Evolutionary conservation across 257 asterid species (phyloP).

Genomic region (Leptodermis oblonga): DNA sequence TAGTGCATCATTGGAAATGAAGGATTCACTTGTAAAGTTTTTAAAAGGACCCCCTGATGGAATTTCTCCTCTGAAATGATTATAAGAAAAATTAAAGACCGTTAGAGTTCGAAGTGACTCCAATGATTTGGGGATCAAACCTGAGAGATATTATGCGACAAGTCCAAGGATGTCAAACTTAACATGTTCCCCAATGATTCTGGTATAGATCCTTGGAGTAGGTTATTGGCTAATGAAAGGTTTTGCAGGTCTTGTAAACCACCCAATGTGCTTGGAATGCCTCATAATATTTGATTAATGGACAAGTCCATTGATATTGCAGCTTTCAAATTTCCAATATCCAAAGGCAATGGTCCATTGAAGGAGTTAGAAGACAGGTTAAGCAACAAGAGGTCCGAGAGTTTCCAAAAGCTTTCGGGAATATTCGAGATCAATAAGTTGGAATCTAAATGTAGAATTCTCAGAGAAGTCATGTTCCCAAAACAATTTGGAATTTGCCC

Average conservation of each 20-base stretch:
- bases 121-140: conserved; percentile 25
- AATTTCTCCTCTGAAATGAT: conserved; percentile 23
- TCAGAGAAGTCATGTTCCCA: conserved; percentile 5
- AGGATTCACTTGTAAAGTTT: conserved; percentile 19
- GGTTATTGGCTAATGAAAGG: neutral
- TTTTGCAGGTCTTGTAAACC: neutral
- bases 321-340: conserved; percentile 4
- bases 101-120: conserved; percentile 13
- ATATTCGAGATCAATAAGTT: conserved; percentile 9
- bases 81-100: conserved; percentile 21
- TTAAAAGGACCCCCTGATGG: conserved; percentile 23
- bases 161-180: neutral
- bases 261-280: conserved; percentile 22
- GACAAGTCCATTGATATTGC: conserved; percentile 9
- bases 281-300: neutral
- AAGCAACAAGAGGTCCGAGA: neutral
- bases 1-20: conserved; percentile 19
- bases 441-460: neutral
- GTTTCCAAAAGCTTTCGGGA: conserved; percentile 13
- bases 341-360: neutral
- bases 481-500: conserved; percentile 16
- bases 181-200: conserved; percentile 8
- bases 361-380: neutral
- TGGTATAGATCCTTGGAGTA: neutral
- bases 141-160: conserved; percentile 12